A percentile compares a stretch with the other conserved stretches of the same genome.
Evolutionary conservation across 352 stramenopile species (phyloP).

Genomic region (Pythium periplocum): DNA sequence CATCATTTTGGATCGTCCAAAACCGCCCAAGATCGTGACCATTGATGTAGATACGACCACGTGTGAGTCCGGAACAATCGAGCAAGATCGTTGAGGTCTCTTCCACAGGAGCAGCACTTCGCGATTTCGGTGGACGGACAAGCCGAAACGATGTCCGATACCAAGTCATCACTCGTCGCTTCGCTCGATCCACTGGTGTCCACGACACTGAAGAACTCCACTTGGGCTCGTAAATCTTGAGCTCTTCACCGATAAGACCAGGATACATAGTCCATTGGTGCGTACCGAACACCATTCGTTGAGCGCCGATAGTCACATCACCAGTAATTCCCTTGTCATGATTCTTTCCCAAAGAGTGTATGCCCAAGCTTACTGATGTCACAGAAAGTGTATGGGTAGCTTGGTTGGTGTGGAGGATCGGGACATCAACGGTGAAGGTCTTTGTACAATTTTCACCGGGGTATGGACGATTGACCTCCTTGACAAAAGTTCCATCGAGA

Average conservation of each 20-base stretch:
- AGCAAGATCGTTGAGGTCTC: slow-evolving; percentile 44
- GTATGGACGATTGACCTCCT: slow-evolving; percentile 36
- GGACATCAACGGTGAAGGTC: slow-evolving; percentile 37
- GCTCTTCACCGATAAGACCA: slow-evolving; percentile 52
- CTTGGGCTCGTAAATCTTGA: slow-evolving; percentile 43
- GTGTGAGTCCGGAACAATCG: slow-evolving; percentile 51
- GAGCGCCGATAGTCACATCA: slow-evolving; percentile 33
- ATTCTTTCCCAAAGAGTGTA: slow-evolving; percentile 44
- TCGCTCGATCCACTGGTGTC: slow-evolving; percentile 14
- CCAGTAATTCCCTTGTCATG: slow-evolving; percentile 60
- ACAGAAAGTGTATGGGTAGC: slow-evolving; percentile 28
- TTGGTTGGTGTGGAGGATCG: slow-evolving; percentile 13
- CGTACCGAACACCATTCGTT: slow-evolving; percentile 17
- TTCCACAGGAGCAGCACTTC: slow-evolving; percentile 12
- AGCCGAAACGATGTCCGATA: slow-evolving; percentile 43
- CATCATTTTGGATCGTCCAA: slow-evolving; percentile 46
- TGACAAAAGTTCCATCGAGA: slow-evolving; percentile 38
- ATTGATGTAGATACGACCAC: slow-evolving; percentile 57
- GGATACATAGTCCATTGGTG: slow-evolving; percentile 52
- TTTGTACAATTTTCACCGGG: slow-evolving; percentile 47
- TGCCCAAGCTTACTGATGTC: slow-evolving; percentile 53
- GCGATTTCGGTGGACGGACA: slow-evolving; percentile 9
- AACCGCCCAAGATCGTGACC: slow-evolving; percentile 62
- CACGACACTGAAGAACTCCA: slow-evolving; percentile 50
- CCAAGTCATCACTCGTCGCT: slow-evolving; percentile 35